Base-by-base conservation (phyloP, 768 basidiomycete species). In the Floccularia luteovirens region DNA sequence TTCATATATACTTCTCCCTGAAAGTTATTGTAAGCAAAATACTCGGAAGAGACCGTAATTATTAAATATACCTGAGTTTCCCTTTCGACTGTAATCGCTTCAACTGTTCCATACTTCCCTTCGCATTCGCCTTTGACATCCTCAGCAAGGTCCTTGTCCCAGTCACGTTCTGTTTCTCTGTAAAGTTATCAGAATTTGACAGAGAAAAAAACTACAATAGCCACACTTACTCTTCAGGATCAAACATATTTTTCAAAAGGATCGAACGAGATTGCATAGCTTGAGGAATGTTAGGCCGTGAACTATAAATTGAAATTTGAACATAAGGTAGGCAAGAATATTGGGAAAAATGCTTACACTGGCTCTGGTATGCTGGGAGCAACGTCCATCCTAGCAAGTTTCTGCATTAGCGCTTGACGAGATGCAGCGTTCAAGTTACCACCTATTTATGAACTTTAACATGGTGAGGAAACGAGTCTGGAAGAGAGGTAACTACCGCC, bases 391-490 rank as follows among this genome's bases (percentile, higher is more conserved):
- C 96, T 90, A 62, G 96, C 92, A 77, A 99, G 89, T 81, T 98
- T 99, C 69, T 93, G 90, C 96, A 99, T 99, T 71, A 99, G 90
- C 63, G 91, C 90, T 74, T 96, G 92, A 67, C 96, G 89, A 58
- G 91, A 90, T 56, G 88, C 89, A 72, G 89, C 89, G 71, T 96
- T 96, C 73, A 96, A 79, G 76, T 90, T 90, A 88, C 88, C 89
- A 63, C 87, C 90, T 93, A 56, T 1, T 31, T 44, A 14, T 24
- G 31, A 24, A 27, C 37, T 37, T 31, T 24, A 12, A 21, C 38
- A 40, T n/a, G 14, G 22, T 17, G 7, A 23, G 20, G 14, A 8
- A 11, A n/a, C 19, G 42, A 11, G 13, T 24, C 6, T 5, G 36
- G 12, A 13, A 30, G 31, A 12, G 8, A 12, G 32, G 10, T 35